Percentiles rank a stretch among this genome's conserved stretches.
These are phyloP conservation scores for Fistulinella prunicolor DNA, from an alignment of 768 basidiomycete genomes.

Conservation along the genomic window DNA sequence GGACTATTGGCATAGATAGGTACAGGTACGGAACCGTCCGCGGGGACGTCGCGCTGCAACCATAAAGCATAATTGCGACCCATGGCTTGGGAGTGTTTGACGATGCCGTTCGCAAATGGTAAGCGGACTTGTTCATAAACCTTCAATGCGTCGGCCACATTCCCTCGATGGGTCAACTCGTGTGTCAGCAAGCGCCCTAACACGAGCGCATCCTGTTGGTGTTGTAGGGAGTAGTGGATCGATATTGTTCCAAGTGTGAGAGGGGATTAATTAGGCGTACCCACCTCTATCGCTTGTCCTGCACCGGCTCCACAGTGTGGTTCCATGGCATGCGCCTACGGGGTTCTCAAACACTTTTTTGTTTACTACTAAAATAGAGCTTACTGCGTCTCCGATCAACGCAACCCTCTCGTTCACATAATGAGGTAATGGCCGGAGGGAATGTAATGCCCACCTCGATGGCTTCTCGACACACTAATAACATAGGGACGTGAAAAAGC, in stretches of 20 bases:
- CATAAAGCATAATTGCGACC: conserved; percentile 22
- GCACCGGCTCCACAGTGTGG: conserved; percentile 49
- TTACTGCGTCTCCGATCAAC: conserved; percentile 50
- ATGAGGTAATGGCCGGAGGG: conserved; percentile 37
- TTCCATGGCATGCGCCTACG: conserved; percentile 45
- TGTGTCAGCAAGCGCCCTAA: conserved; percentile 30
- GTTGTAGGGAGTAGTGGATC: not conserved
- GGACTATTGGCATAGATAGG: conserved; percentile 1
- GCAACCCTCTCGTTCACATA: conserved; percentile 41
- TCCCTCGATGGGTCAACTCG: conserved; percentile 17
- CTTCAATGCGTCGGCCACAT: conserved; percentile 26
- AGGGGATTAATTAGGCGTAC: not conserved
- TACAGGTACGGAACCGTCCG: conserved; percentile 1
- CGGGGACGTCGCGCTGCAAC: conserved; percentile 5
- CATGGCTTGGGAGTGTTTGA: conserved; percentile 12
- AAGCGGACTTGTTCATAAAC: conserved; percentile 33
- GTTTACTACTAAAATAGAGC: not conserved
- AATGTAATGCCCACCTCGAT: conserved; percentile 44
- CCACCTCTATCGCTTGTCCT: conserved; percentile 50
- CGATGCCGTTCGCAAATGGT: conserved; percentile 27
- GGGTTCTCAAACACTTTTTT: not conserved
- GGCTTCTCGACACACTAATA: conserved; percentile 35
- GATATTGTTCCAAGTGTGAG: not conserved
- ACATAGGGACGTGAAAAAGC: not conserved
- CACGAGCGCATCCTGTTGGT: conserved; percentile 28